A percentile compares a stretch with the other conserved stretches of the same genome.
phyloP scores from a whole-genome alignment of 1,139 yeast species.

The Lodderomyces beijingensis region DNA sequence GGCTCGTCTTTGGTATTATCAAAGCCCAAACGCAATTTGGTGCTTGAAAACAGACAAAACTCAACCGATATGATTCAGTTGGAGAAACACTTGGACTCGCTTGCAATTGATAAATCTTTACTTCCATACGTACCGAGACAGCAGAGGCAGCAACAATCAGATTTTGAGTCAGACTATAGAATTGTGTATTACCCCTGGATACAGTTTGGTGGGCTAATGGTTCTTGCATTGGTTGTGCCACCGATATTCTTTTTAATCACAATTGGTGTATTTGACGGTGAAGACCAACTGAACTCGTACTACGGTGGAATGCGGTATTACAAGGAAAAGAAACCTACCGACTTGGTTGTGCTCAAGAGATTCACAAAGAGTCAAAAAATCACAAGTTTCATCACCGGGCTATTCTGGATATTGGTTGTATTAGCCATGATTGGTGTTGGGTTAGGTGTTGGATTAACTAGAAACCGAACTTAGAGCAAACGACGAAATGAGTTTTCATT shows the following conservation, averaged over 20 bases:
- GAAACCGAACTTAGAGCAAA: conserved; percentile 1
- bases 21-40: conserved; percentile 8
- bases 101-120: background rate
- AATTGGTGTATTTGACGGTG: conserved; percentile 30
- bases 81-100: conserved; percentile 7
- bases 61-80: conserved; percentile 5
- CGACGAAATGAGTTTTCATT: background rate
- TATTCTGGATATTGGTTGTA: conserved; percentile 30
- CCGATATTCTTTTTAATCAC: conserved; percentile 32
- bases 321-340: conserved; percentile 7
- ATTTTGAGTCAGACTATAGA: conserved; percentile 4
- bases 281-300: conserved; percentile 16
- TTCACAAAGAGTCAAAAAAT: conserved; percentile 33
- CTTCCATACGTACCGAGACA: conserved; percentile 4
- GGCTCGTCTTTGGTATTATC: conserved; percentile 7
- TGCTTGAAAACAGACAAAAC: conserved; percentile 4
- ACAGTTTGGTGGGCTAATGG: conserved; percentile 20
- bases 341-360: conserved; percentile 4
- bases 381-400: conserved; percentile 27
- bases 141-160: conserved; percentile 3
- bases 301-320: conserved; percentile 21
- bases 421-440: conserved; percentile 43
- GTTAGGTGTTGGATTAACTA: conserved; percentile 20
- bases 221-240: conserved; percentile 30
- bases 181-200: conserved; percentile 15